Evolutionary conservation across 2,329 filamentous ascomycete species (phyloP).

Genomic region (Fusarium luffae): DNA sequence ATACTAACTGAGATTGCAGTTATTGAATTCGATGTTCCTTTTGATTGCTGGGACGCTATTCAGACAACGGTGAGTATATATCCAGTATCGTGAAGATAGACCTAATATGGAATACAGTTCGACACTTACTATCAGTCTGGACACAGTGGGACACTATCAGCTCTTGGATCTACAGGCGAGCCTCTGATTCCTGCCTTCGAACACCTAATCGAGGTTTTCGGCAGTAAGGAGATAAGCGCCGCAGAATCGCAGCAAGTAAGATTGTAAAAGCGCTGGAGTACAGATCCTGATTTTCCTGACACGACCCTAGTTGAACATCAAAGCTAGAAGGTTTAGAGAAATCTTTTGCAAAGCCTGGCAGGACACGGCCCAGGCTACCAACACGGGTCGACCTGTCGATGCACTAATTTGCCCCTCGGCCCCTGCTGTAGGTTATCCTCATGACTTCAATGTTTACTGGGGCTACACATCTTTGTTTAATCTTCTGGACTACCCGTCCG

Average conservation of each 20-base stretch:
- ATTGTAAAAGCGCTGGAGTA: accelerated
- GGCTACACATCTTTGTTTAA: conserved; percentile 23
- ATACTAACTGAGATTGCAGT: conserved; percentile 2
- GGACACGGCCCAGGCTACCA: neutral
- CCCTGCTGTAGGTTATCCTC: neutral
- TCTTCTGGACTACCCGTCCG: conserved; percentile 13
- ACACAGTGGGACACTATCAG: neutral
- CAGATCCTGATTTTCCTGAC: neutral
- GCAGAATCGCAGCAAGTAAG: neutral
- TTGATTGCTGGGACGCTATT: conserved; percentile 18
- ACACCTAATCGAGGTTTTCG: conserved; percentile 14
- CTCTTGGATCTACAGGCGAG: neutral
- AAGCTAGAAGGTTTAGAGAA: neutral
- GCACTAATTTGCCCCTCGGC: conserved; percentile 10
- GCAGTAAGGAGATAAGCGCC: neutral
- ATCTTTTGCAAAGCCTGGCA: neutral
- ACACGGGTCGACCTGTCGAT: conserved; percentile 4
- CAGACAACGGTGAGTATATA: neutral
- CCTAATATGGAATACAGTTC: neutral
- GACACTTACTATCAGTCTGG: conserved; percentile 13
- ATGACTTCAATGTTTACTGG: conserved; percentile 19
- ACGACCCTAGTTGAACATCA: neutral
- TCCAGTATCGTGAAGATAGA: accelerated
- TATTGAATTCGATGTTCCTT: conserved; percentile 9
- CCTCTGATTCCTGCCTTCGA: conserved; percentile 16